Base-by-base conservation (phyloP, 169 alveolate species). In the Prorocentrum cordatum region DNA sequence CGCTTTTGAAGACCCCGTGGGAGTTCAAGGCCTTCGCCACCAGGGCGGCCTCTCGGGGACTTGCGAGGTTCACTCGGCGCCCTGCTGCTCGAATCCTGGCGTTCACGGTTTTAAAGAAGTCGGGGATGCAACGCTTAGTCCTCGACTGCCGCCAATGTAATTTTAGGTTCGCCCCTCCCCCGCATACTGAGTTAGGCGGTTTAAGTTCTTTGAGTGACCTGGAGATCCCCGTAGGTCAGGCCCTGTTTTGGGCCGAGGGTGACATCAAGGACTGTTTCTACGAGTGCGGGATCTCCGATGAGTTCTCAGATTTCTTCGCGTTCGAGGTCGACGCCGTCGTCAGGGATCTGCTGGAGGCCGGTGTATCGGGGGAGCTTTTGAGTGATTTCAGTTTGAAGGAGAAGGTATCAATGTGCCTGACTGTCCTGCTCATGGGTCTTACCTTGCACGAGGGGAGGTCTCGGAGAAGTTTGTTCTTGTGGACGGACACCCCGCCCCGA, bases 221-320 rank as follows among this genome's bases (percentile, higher is more conserved):
- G 26, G 12, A 26, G 5, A 3, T 71, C 7, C 50, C 42, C 18
- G 32, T 3, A 1, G 83, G 61, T 1, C 2, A 27, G 22, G n/a
- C 16, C 27, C 27, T 71, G 12, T 71, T 22, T 47, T 7, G 18
- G 26, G 26, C 36, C 14, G 67, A 47, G 29, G 45, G 47, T 10
- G 83, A 71, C 45, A 71, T 71, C 9, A 27, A 45, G 67, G 66
- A 71, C 22, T 71, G 83, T 45, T 71, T 71, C 45, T 71, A 71
- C 27, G 83, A 42, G 26, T 24, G 29, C 31, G 42, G 33, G 24
- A 26, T 71, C 12, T 67, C 83, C 3, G 26, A 9, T 0, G 67
- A n/a, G 1, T 0, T 71, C 27, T 5, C 36, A 32, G 22, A 10
- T 9, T 71, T 45, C 16, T 71, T 71, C 67, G 24, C 67, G 7